Evolutionary conservation across 441 rosid species (phyloP), one percentile per base, ranked within the genome.

Genomic region (Adansonia rubrostipa): DNA sequence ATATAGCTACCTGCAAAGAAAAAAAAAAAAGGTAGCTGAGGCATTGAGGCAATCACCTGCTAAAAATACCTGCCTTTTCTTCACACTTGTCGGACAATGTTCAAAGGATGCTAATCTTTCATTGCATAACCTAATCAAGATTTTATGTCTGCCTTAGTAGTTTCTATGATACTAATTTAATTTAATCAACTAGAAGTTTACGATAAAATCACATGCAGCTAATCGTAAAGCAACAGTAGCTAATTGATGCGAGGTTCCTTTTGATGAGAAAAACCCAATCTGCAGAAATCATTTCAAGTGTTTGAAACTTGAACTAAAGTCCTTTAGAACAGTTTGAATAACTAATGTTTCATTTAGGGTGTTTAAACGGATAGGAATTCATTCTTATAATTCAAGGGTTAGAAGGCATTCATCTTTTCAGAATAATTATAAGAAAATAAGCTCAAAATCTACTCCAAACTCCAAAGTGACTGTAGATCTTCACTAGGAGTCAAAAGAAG

Each of bases 401-500:
- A 36, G 40, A 36, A 36, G 5, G 5, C 40, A 36, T 36, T 36
- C 40, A 36, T 36, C 40, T 36, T 36, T 36, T 36, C 40, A 36
- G 42, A 36, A 36, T 36, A 36, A 4, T 36, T 36, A 6, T 44
- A 44, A 44, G 9, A 44, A 44, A 44, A 42, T 42, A 50, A 11
- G 15, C 4, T 50, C 13, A 10, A 13, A 50, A 42, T 42, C 6
- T 42, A 42, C 45, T 44, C 68, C 42, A 36, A 36, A 36, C 42
- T 36, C 42, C 4, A 36, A 36, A 5, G 6, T 36, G 6, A 36
- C 1, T 57, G 69, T 67, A 71, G 40, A 22, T 28, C 70, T 51
- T 14, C 56, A 78, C 22, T 82, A 51, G 67, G 80, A 3, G 78
- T 81, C 76, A 80, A 83, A 77, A 76, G 85, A 51, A 51, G 56